A percentile compares a stretch with the other conserved stretches of the same genome.
Conservation (phyloP, 2,329 filamentous ascomycete species). For the Polychaeton citri region DNA sequence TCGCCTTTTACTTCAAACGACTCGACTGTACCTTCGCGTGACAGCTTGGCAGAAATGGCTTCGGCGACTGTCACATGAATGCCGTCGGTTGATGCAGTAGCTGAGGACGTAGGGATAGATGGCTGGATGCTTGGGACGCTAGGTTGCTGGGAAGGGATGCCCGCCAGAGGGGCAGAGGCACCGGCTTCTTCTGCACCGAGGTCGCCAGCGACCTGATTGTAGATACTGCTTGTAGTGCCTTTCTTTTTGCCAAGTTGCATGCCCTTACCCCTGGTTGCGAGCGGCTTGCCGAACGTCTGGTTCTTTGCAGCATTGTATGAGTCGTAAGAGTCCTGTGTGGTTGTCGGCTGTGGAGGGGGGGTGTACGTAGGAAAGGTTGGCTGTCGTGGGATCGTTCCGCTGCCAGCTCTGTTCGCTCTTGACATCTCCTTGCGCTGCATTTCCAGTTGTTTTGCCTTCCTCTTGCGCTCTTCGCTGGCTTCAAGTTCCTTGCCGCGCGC, state of each 20-base stretch:
- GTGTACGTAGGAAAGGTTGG: slow-evolving; percentile 85
- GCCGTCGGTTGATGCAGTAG: slow-evolving; percentile 53
- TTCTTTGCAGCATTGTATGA: slow-evolving; percentile 97
- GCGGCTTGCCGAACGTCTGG: slow-evolving; percentile 65
- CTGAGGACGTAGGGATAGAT: slow-evolving; percentile 37
- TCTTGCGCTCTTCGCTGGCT: slow-evolving; percentile 93
- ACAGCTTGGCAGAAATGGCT: slow-evolving; percentile 77
- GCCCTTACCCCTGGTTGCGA: slow-evolving; percentile 78
- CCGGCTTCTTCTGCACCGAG: slow-evolving; percentile 69
- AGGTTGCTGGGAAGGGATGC: slow-evolving; percentile 36
- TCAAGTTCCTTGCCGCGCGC: slow-evolving; percentile 95
- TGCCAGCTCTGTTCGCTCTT: slow-evolving; percentile 36
- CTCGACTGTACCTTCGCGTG: slow-evolving; percentile 74
- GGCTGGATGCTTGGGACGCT: slow-evolving; percentile 35
- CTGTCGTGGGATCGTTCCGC: slow-evolving; percentile 50
- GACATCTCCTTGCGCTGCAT: slow-evolving; percentile 96
- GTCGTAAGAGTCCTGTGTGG: slow-evolving; percentile 72
- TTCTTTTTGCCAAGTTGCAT: slow-evolving; percentile 99
- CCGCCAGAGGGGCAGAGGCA: slow-evolving; percentile 54
- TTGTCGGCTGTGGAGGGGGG: slow-evolving; percentile 59
- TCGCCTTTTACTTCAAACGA: slow-evolving; percentile 85
- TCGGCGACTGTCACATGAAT: slow-evolving; percentile 83
- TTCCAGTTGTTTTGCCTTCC: slow-evolving; percentile 96
- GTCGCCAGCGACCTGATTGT: slow-evolving; percentile 85
- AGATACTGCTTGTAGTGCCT: slow-evolving; percentile 94